phyloP scores from a whole-genome alignment of 176 grass and related monocot species.

The Zea luxurians region DNA sequence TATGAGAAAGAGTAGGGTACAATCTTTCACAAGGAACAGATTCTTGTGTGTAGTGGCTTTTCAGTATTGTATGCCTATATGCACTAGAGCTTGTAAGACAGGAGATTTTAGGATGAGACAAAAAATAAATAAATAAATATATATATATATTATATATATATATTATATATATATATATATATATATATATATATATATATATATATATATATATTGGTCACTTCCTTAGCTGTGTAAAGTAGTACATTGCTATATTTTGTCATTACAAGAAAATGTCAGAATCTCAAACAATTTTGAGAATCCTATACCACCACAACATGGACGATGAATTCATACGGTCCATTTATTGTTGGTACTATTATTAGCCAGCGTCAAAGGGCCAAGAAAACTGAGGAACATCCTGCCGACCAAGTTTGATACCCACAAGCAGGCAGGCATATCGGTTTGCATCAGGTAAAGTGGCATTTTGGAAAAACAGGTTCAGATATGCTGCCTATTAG shows the following conservation, averaged over 20 bases:
- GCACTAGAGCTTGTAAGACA: slow-evolving; percentile 12
- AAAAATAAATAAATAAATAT: too few species aligned
- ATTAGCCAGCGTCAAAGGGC: not conserved
- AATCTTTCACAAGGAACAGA: slow-evolving; percentile 29
- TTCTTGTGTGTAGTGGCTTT: slow-evolving; percentile 42
- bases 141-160: too few species aligned
- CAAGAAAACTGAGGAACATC: slow-evolving; percentile 32
- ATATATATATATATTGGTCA: not conserved
- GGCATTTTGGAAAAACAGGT: slow-evolving; percentile 36
- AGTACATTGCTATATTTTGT: slow-evolving; percentile 14
- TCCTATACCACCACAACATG: slow-evolving; percentile 42
- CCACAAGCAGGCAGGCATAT: slow-evolving; percentile 36
- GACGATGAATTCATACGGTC: slow-evolving; percentile 30
- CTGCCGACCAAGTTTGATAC: slow-evolving; percentile 47
- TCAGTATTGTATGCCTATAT: slow-evolving; percentile 6
- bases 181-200: too few species aligned
- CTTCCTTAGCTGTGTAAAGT: slow-evolving; percentile 31
- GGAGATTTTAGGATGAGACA: slow-evolving; percentile 31
- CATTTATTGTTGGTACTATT: slow-evolving; percentile 31
- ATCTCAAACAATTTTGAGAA: slow-evolving; percentile 42
- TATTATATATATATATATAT: too few species aligned
- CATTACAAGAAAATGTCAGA: slow-evolving; percentile 27
- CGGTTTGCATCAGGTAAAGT: slow-evolving; percentile 46
- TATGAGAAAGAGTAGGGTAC: slow-evolving; percentile 29
- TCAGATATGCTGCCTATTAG: slow-evolving; percentile 59